Conservation (phyloP, 2,329 filamentous ascomycete genomes). For the Ceratocystis diversiconidia region DNA sequence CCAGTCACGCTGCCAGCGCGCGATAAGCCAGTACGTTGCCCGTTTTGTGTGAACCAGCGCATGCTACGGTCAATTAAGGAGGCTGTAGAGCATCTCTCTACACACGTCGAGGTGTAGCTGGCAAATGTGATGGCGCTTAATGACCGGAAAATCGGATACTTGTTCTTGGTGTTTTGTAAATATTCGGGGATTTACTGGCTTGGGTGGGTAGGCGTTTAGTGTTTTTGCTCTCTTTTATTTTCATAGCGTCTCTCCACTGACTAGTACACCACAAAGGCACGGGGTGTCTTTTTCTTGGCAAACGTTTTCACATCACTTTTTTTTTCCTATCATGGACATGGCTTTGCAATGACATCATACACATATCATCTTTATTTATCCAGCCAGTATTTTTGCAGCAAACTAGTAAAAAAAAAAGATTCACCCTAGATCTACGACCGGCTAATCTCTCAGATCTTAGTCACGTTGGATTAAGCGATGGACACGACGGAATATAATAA, state of each 20-base stretch:
- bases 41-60: slow-evolving; percentile 47
- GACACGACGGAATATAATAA: no score
- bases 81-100: slow-evolving; percentile 48
- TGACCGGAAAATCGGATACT: no score
- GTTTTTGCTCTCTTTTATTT: background rate
- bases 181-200: no score
- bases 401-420: background rate
- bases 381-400: no score
- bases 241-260: background rate
- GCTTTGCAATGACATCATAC: no score
- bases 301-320: background rate
- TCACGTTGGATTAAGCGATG: no score
- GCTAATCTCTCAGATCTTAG: no score
- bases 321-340: background rate
- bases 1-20: slow-evolving; percentile 32
- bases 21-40: slow-evolving; percentile 41
- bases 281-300: background rate
- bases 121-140: no score
- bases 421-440: no score
- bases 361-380: no score
- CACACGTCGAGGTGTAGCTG: slow-evolving; percentile 41
- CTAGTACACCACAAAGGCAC: background rate
- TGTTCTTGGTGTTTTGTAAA: background rate
- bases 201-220: background rate
- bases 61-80: slow-evolving; percentile 48